These are phyloP conservation scores for Astragalus glycyphyllos DNA, from an alignment of 306 rosid genomes.

Conservation along the genomic window DNA sequence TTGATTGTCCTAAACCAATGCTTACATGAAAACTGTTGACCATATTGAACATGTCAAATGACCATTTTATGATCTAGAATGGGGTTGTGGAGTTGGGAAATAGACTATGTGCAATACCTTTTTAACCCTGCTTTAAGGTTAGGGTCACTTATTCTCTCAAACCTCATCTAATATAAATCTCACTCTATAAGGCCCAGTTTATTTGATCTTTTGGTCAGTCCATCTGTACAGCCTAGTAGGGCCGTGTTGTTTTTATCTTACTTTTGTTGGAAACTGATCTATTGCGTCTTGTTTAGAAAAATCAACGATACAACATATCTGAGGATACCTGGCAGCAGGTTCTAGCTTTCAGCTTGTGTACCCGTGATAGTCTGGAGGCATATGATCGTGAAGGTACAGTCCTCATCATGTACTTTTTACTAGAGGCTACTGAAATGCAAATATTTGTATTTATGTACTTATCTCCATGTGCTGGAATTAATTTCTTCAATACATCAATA, in stretches of 20 bases:
- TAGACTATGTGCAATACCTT: slow-evolving; percentile 20
- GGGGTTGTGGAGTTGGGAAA: slow-evolving; percentile 7
- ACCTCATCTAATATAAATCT: slow-evolving; percentile 23
- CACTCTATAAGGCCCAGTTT: not conserved
- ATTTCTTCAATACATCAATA: slow-evolving; percentile 17
- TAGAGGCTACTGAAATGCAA: slow-evolving; percentile 23
- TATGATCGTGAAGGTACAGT: slow-evolving; percentile 94
- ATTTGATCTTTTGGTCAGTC: slow-evolving; percentile 8
- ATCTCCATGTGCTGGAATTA: slow-evolving; percentile 21
- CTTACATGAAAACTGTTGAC: not conserved
- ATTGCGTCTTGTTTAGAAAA: slow-evolving; percentile 63
- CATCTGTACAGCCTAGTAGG: slow-evolving; percentile 22
- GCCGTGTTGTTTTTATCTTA: slow-evolving; percentile 33
- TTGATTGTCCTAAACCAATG: not conserved
- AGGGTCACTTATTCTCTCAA: slow-evolving; percentile 20
- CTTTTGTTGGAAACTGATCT: slow-evolving; percentile 46
- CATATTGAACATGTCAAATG: not conserved
- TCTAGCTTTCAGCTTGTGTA: slow-evolving; percentile 90
- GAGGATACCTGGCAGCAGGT: slow-evolving; percentile 99
- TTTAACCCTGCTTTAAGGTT: slow-evolving; percentile 18
- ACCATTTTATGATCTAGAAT: slow-evolving; percentile 27
- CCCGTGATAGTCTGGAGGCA: slow-evolving; percentile 84
- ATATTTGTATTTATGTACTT: slow-evolving; percentile 13
- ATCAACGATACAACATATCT: slow-evolving; percentile 90
- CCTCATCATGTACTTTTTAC: slow-evolving; percentile 26